Evolutionary conservation across 2,329 filamentous ascomycete genomes (phyloP).

Genomic region (Onygenales sp.): DNA sequence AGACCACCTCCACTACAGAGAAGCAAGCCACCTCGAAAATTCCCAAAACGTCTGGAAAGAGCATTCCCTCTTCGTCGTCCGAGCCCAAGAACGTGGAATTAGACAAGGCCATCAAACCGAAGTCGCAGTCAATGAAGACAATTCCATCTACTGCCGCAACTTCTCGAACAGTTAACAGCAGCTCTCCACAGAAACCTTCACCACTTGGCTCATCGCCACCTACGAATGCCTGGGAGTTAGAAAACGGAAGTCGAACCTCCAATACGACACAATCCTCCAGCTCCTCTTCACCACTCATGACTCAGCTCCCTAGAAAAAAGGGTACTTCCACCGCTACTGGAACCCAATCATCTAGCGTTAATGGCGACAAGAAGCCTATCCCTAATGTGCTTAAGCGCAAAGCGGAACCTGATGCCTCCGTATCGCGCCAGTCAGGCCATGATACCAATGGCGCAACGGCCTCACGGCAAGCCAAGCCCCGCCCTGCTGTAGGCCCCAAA

Average conservation of each 20-base stretch:
- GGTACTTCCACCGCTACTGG: slow-evolving; percentile 11
- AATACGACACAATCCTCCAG: slow-evolving; percentile 35
- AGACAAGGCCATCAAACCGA: slow-evolving; percentile 16
- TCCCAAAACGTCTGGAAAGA: slow-evolving; percentile 5
- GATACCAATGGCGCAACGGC: neutral
- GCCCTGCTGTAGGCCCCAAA: slow-evolving; percentile 14
- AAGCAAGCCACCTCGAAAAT: slow-evolving; percentile 2
- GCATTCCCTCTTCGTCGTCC: neutral
- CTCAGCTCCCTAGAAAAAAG: slow-evolving; percentile 24
- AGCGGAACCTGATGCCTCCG: slow-evolving; percentile 21
- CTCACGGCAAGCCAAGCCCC: slow-evolving; percentile 7
- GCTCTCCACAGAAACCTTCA: slow-evolving; percentile 52
- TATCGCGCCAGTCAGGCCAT: neutral
- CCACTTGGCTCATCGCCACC: slow-evolving; percentile 53
- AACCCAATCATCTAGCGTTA: slow-evolving; percentile 16
- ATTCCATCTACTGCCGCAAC: slow-evolving; percentile 26
- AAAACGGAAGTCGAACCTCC: slow-evolving; percentile 34
- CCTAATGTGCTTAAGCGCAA: slow-evolving; percentile 33
- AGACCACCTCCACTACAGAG: slow-evolving; percentile 9
- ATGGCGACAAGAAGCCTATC: slow-evolving; percentile 20
- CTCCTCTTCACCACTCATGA: slow-evolving; percentile 37
- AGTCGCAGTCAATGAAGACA: slow-evolving; percentile 19
- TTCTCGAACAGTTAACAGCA: slow-evolving; percentile 32
- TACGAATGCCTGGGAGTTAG: slow-evolving; percentile 50
- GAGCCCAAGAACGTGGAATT: slow-evolving; percentile 7